phyloP scores from a whole-genome alignment of 768 basidiomycete genomes.

The Suillus hirtellus region DNA sequence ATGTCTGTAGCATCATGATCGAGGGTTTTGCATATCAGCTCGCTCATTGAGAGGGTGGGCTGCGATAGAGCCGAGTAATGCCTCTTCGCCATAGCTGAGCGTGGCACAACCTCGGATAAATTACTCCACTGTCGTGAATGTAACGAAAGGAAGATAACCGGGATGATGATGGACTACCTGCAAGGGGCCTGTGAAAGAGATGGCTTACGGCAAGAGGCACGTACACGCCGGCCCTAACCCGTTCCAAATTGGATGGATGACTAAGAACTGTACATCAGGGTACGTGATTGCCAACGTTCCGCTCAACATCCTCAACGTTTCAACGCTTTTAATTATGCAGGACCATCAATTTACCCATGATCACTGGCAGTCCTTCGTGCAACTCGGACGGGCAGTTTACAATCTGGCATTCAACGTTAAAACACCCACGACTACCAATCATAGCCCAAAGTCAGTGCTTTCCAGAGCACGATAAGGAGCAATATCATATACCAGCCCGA shows the following conservation, averaged over 20 bases:
- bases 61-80: constrained; percentile 66
- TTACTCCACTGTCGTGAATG: neutral
- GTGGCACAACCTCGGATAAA: constrained; percentile 17
- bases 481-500: neutral
- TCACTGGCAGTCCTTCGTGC: neutral
- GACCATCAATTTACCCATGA: neutral
- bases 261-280: neutral
- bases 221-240: constrained; percentile 29
- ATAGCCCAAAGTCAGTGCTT: constrained; percentile 7
- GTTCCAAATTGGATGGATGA: neutral
- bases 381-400: neutral
- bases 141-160: neutral
- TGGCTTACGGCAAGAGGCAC: neutral
- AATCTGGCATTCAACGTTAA: constrained; percentile 11
- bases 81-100: constrained; percentile 24
- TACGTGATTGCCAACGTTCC: neutral
- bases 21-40: constrained; percentile 76
- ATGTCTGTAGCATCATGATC: constrained; percentile 75
- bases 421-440: constrained; percentile 9
- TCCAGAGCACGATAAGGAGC: constrained; percentile 1
- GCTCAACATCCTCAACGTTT: neutral
- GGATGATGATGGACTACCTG: neutral
- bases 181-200: constrained; percentile 5
- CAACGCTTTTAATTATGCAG: neutral
- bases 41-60: constrained; percentile 70